These are phyloP conservation scores for Daldinia grandis DNA, from an alignment of 495 filamentous ascomycete genomes.

Conservation along the genomic window DNA sequence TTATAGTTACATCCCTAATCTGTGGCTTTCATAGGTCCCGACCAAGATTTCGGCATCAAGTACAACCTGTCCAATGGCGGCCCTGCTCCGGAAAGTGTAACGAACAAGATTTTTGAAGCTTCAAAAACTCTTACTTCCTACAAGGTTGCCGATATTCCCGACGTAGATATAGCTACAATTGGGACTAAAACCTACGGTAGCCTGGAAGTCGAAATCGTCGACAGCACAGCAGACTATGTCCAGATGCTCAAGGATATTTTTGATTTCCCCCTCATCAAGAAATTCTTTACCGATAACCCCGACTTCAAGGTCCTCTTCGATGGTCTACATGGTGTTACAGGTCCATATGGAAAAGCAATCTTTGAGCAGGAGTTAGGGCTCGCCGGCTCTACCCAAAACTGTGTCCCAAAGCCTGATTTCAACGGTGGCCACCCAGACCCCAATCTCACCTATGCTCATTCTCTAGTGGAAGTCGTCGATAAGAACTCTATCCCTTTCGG, in stretches of 20 bases:
- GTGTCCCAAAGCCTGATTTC: constrained; percentile 90
- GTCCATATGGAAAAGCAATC: constrained; percentile 92
- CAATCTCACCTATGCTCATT: constrained; percentile 97
- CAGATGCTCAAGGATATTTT: constrained; percentile 98
- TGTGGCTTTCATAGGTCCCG: constrained; percentile 70
- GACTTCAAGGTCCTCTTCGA: constrained; percentile 99
- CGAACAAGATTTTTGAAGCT: constrained; percentile 94
- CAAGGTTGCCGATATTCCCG: constrained; percentile 87
- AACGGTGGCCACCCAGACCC: constrained; percentile 97
- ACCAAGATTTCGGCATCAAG: constrained; percentile 97
- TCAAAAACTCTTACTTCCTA: constrained; percentile 90
- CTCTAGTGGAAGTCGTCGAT: constrained; percentile 91
- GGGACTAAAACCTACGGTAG: constrained; percentile 83
- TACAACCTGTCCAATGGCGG: constrained; percentile 97
- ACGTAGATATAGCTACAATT: constrained; percentile 83
- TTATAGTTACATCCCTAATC: constrained; percentile 9
- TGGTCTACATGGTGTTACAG: constrained; percentile 92
- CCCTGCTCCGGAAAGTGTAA: constrained; percentile 92
- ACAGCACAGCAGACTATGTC: constrained; percentile 90
- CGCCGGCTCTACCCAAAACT: constrained; percentile 87
- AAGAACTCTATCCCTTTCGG: constrained; percentile 93
- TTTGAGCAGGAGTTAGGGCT: constrained; percentile 94
- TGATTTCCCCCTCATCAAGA: constrained; percentile 93
- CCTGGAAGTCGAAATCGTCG: constrained; percentile 93
- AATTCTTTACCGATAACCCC: constrained; percentile 81